These are phyloP conservation scores for Pichia sp. DNA, from an alignment of 1,139 yeast genomes.

Conservation along the genomic window DNA sequence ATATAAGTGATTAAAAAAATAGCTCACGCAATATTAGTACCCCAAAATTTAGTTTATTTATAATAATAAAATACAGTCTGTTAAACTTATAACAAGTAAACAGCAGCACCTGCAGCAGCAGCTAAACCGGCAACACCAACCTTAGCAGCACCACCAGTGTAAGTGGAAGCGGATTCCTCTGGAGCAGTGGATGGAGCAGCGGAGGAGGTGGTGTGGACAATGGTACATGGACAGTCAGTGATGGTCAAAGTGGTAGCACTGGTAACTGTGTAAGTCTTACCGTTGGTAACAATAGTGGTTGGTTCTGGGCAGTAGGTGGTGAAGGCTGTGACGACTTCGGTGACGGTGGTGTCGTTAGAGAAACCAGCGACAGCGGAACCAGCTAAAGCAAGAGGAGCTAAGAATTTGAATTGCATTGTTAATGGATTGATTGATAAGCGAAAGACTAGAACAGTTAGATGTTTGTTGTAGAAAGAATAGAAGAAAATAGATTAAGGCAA, in stretches of 20 bases:
- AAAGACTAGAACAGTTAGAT: constrained; percentile 24
- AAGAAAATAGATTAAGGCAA: constrained; percentile 6
- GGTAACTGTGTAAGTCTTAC: constrained; percentile 46
- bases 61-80: not conserved
- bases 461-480: constrained; percentile 13
- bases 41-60: constrained; percentile 2
- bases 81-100: constrained; percentile 33
- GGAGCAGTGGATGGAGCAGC: constrained; percentile 27
- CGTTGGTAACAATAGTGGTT: constrained; percentile 48
- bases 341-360: constrained; percentile 30
- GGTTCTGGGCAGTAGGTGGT: constrained; percentile 59
- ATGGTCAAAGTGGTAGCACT: constrained; percentile 52
- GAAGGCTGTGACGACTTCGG: constrained; percentile 48
- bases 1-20: not conserved
- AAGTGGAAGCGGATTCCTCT: constrained; percentile 24
- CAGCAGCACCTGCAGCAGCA: constrained; percentile 35
- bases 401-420: constrained; percentile 35
- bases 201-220: constrained; percentile 47
- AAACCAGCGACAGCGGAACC: constrained; percentile 32
- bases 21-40: constrained; percentile 1
- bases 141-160: constrained; percentile 24
- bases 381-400: constrained; percentile 33
- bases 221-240: constrained; percentile 59
- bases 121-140: constrained; percentile 31
- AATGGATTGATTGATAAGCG: constrained; percentile 25